Conservation (phyloP, 2,329 filamentous ascomycete species). For the Teratosphaeria viscida region DNA sequence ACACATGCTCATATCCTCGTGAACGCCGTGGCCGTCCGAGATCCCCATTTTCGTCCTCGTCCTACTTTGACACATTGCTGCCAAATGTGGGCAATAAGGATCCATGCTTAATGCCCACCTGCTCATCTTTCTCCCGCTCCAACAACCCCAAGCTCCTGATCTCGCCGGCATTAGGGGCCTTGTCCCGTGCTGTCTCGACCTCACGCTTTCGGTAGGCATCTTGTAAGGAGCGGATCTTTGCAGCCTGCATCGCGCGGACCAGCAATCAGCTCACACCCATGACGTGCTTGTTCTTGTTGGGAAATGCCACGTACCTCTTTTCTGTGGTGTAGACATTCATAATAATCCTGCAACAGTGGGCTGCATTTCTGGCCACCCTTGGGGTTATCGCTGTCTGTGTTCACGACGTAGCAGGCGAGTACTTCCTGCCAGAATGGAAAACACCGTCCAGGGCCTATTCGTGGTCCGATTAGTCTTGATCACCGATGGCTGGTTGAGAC, state of each 20-base stretch:
- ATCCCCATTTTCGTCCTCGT: not conserved
- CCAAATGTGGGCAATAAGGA: conserved; percentile 30
- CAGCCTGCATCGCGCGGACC: conserved; percentile 48
- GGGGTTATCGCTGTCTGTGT: conserved; percentile 68
- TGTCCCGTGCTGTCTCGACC: conserved; percentile 63
- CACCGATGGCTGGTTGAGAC: not conserved
- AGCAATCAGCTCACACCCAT: not conserved
- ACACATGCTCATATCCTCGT: not conserved
- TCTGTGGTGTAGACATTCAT: conserved; percentile 96
- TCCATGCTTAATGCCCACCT: conserved; percentile 42
- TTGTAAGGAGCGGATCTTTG: conserved; percentile 69
- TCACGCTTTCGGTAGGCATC: conserved; percentile 74
- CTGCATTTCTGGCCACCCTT: conserved; percentile 80
- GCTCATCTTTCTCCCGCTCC: conserved; percentile 61
- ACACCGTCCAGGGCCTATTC: conserved; percentile 65
- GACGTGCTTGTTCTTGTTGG: not conserved
- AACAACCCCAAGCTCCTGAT: conserved; percentile 80
- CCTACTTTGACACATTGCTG: conserved; percentile 18
- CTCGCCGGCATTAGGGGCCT: conserved; percentile 70
- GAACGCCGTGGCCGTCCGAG: not conserved
- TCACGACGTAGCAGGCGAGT: conserved; percentile 95
- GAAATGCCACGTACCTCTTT: conserved; percentile 65
- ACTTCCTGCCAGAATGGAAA: conserved; percentile 99
- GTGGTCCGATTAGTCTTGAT: not conserved
- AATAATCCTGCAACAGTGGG: conserved; percentile 86